Conservation (phyloP, 805 yeast genomes). For the Spathaspora sp. region DNA sequence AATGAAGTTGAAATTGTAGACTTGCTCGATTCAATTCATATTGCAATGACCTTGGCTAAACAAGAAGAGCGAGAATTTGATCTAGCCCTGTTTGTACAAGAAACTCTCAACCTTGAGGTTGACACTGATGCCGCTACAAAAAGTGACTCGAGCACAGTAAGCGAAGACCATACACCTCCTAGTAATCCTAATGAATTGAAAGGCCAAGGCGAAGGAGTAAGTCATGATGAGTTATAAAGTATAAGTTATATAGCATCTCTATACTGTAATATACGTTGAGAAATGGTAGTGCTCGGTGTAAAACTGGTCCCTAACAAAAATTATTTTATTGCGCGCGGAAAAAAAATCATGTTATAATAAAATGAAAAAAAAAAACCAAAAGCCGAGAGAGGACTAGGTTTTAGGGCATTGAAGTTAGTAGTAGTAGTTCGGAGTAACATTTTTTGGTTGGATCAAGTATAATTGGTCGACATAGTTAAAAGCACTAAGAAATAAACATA, state of each 20-base stretch:
- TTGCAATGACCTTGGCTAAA: neutral
- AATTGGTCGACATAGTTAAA: neutral
- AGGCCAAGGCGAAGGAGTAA: neutral
- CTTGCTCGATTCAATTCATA: neutral
- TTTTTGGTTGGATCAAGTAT: neutral
- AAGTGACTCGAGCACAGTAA: neutral
- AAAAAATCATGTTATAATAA: constrained; percentile 1
- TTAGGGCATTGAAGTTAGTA: neutral
- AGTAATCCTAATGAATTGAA: neutral
- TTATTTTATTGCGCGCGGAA: neutral
- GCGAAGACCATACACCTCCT: neutral
- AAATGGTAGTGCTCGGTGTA: neutral
- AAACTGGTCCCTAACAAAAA: neutral
- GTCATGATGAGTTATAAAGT: constrained; percentile 4
- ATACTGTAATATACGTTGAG: constrained; percentile 1
- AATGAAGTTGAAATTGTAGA: neutral
- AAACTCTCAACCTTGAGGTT: neutral
- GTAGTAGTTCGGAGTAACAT: neutral
- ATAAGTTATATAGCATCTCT: neutral
- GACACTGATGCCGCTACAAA: neutral
- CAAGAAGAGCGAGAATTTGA: neutral
- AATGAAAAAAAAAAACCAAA: neutral
- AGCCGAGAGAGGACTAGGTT: neutral
- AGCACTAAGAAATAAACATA: neutral
- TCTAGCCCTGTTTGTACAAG: neutral